phyloP scores from a whole-genome alignment of 352 stramenopile genomes.

The Phytophthora capsici region DNA sequence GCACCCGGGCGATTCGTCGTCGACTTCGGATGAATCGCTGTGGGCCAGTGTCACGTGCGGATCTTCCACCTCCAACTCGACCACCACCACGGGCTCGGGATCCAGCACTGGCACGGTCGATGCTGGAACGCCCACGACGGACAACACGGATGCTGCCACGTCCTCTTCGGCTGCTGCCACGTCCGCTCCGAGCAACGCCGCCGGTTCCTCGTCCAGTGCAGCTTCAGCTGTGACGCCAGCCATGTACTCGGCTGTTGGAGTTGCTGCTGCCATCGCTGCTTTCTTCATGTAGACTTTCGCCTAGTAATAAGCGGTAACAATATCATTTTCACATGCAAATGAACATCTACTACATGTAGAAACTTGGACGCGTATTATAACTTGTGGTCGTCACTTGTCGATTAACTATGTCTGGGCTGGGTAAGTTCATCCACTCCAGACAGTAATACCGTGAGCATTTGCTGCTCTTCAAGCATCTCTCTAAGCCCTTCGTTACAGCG shows the following conservation, averaged over 20 bases:
- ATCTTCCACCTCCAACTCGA: slow-evolving; percentile 25
- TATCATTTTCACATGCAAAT: slow-evolving; percentile 5
- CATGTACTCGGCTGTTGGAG: slow-evolving; percentile 26
- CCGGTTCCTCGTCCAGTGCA: slow-evolving; percentile 25
- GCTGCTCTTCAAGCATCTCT: slow-evolving; percentile 20
- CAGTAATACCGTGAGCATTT: slow-evolving; percentile 20
- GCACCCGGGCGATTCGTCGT: slow-evolving; percentile 36
- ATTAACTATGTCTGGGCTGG: neutral
- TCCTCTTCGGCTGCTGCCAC: slow-evolving; percentile 11
- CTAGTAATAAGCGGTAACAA: slow-evolving; percentile 12
- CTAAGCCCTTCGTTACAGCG: slow-evolving; percentile 24
- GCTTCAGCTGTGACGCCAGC: slow-evolving; percentile 28
- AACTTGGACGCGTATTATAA: too few species aligned
- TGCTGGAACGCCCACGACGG: slow-evolving; percentile 15
- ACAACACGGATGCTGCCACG: slow-evolving; percentile 7
- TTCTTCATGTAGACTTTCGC: slow-evolving; percentile 32
- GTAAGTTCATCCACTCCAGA: slow-evolving; percentile 6
- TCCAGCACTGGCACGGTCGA: slow-evolving; percentile 20
- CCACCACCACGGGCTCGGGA: slow-evolving; percentile 18
- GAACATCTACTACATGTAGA: too few species aligned
- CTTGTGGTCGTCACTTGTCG: neutral
- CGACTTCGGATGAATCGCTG: slow-evolving; percentile 38
- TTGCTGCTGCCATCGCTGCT: slow-evolving; percentile 12
- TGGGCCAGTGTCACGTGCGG: slow-evolving; percentile 40
- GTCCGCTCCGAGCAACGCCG: neutral